Evolutionary conservation across 2,329 filamentous ascomycete species (phyloP).

Genomic region (Leptographium lundbergii): DNA sequence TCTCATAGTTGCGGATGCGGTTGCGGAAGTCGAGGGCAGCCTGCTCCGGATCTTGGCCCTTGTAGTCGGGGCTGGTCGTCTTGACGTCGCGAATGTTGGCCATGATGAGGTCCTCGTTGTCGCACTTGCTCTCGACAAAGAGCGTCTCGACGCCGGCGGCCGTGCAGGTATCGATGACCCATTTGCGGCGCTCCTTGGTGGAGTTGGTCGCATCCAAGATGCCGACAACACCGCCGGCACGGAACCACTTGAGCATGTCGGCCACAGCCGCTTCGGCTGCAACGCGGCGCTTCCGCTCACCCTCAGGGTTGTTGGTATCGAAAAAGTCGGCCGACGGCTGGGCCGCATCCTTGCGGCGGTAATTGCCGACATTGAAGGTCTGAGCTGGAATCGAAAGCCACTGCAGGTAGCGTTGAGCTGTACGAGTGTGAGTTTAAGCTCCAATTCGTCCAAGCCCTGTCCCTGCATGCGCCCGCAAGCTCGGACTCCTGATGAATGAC

Average conservation of each 20-base stretch:
- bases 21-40: conserved; percentile 88
- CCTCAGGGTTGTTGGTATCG: conserved; percentile 78
- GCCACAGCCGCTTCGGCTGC: conserved; percentile 84
- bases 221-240: conserved; percentile 73
- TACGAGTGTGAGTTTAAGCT: not conserved
- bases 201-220: conserved; percentile 97
- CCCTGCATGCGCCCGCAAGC: not conserved
- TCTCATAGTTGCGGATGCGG: conserved; percentile 93
- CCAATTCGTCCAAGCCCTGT: not conserved
- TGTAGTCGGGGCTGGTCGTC: conserved; percentile 89
- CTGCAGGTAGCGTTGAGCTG: conserved; percentile 84
- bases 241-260: conserved; percentile 94
- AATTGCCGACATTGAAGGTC: conserved; percentile 96
- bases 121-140: conserved; percentile 94
- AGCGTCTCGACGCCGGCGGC: conserved; percentile 74
- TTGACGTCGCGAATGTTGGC: conserved; percentile 97
- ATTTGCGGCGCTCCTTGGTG: conserved; percentile 76
- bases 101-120: conserved; percentile 94
- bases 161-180: conserved; percentile 74
- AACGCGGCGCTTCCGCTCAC: conserved; percentile 74
- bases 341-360: conserved; percentile 79
- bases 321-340: conserved; percentile 93
- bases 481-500: conserved; percentile 12
- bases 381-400: conserved; percentile 92
- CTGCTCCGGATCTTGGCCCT: conserved; percentile 82